A percentile compares a stretch with the other conserved stretches of the same genome.
Conservation (phyloP, 2,329 filamentous ascomycete genomes). For the Elsinoe fawcettii region DNA sequence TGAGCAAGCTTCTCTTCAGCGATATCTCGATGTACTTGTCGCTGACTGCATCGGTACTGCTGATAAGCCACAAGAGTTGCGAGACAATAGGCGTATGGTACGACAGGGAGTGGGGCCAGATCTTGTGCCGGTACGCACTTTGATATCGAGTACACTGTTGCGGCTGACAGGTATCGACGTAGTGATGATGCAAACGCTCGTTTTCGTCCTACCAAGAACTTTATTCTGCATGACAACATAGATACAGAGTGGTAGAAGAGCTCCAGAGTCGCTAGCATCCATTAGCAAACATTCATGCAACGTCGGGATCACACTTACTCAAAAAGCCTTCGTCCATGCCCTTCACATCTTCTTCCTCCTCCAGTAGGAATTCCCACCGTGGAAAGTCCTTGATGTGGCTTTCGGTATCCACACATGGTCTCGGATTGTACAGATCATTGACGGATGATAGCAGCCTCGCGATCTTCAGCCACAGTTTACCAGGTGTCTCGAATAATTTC, state of each 20-base stretch:
- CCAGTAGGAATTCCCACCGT: constrained; percentile 12
- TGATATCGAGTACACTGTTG: constrained; percentile 45
- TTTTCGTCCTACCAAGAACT: constrained; percentile 35
- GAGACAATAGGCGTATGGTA: constrained; percentile 49
- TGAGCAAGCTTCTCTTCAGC: constrained; percentile 17
- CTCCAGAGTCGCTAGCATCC: constrained; percentile 40
- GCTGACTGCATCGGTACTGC: constrained; percentile 39
- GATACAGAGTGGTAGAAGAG: constrained; percentile 51
- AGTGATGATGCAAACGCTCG: constrained; percentile 45
- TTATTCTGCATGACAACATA: constrained; percentile 49
- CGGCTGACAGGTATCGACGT: constrained; percentile 48
- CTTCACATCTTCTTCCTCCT: constrained; percentile 30
- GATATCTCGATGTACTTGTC: constrained; percentile 12
- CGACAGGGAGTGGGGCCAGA: constrained; percentile 46
- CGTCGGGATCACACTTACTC: constrained; percentile 35
- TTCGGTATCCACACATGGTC: constrained; percentile 24
- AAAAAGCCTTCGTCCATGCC: constrained; percentile 43
- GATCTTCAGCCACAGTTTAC: constrained; percentile 42
- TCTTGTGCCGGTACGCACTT: constrained; percentile 38
- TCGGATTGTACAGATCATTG: constrained; percentile 42
- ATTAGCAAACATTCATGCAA: constrained; percentile 28
- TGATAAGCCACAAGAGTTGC: constrained; percentile 51
- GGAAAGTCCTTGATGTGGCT: constrained; percentile 16
- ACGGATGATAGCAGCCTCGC: constrained; percentile 40
- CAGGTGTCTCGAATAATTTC: constrained; percentile 39